phyloP scores from a whole-genome alignment of 176 grass and related monocot genomes.

The Musa beccarii region DNA sequence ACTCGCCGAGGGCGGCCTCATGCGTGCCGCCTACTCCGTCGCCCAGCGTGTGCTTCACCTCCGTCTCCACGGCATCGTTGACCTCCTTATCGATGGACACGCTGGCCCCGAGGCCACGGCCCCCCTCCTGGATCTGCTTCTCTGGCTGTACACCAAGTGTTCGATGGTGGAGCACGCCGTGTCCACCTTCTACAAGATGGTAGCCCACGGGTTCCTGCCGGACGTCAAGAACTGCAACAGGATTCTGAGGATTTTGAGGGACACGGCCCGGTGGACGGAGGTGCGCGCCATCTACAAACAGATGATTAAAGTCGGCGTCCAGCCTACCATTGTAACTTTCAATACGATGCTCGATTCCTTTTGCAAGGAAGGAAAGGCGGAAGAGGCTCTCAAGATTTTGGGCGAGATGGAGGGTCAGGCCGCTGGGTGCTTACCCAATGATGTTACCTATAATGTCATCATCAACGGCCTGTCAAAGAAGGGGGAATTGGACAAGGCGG shows the following conservation, averaged over 20 bases:
- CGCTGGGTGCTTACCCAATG: slow-evolving; percentile 32
- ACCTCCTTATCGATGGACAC: slow-evolving; percentile 19
- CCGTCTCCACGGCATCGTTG: slow-evolving; percentile 47
- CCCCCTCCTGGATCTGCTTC: slow-evolving; percentile 25
- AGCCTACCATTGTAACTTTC: slow-evolving; percentile 46
- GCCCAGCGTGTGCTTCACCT: slow-evolving; percentile 39
- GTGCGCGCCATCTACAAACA: slow-evolving; percentile 17
- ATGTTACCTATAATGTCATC: slow-evolving; percentile 51
- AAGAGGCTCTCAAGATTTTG: slow-evolving; percentile 34
- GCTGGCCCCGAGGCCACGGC: neutral
- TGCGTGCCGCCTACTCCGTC: slow-evolving; percentile 38
- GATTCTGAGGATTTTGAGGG: slow-evolving; percentile 33
- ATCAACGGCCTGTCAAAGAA: slow-evolving; percentile 42
- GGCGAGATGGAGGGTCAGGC: slow-evolving; percentile 33
- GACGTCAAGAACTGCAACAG: slow-evolving; percentile 42
- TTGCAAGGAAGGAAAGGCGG: slow-evolving; percentile 38
- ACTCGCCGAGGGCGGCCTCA: slow-evolving; percentile 31
- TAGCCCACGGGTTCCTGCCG: slow-evolving; percentile 23
- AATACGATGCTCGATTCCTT: slow-evolving; percentile 60
- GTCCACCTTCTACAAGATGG: slow-evolving; percentile 48
- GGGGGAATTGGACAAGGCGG: slow-evolving; percentile 36
- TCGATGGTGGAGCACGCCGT: slow-evolving; percentile 36
- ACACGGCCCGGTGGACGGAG: slow-evolving; percentile 29
- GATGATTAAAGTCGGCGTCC: slow-evolving; percentile 31
- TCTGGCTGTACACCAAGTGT: slow-evolving; percentile 44